Base-by-base conservation (phyloP, 352 stramenopile species). In the Globisporangium nunn region DNA sequence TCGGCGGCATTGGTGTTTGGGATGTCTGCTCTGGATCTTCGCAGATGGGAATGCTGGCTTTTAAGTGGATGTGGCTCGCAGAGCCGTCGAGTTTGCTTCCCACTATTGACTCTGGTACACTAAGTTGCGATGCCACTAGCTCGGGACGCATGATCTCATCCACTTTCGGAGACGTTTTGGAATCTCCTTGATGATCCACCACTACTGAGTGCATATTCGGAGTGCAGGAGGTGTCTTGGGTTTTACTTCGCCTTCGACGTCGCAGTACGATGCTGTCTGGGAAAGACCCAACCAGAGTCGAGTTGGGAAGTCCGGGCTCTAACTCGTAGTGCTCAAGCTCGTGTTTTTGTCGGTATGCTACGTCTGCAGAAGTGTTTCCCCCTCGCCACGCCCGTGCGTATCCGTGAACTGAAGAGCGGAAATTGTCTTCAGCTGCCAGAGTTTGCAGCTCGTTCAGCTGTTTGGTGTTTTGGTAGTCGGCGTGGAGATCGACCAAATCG, bases 301-400 rank as follows among this genome's bases (percentile, higher is more conserved):
- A 59, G 28, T 50, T 52, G 18, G 52, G 51, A 2, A 70, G 31
- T 11, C 59, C 57, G 6, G 50, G 60, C 8, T 68, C 43, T 4
- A 78, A 61, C 18, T 74, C 46, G 44, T 86, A 86, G 57, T 72
- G 74, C 54, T 86, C 75, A n/a, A 67, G 49, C 18, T 52, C 47
- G 50, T 81, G 70, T 6, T 68, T 53, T 39, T 46, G 30, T 18
- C 54, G 48, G 46, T 81, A 85, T 5, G 30, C 46, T 18, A 29
- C 15, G 35, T 81, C 74, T 3, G 61, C 15, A 3, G 4, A 10
- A 12, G 3, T 17, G 11, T 43, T 12, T 17, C 37, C 37, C 11
- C 37, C 37, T 43, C 37, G 37, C 37, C 37, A 43, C 11, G 37
- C 37, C 17, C 37, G 37, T 12, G 37, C 37, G 37, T 43, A 43